A percentile compares a stretch with the other conserved stretches of the same genome.
These are phyloP conservation scores for Xylaria longipes DNA, from an alignment of 495 filamentous ascomycete genomes.

Conservation along the genomic window DNA sequence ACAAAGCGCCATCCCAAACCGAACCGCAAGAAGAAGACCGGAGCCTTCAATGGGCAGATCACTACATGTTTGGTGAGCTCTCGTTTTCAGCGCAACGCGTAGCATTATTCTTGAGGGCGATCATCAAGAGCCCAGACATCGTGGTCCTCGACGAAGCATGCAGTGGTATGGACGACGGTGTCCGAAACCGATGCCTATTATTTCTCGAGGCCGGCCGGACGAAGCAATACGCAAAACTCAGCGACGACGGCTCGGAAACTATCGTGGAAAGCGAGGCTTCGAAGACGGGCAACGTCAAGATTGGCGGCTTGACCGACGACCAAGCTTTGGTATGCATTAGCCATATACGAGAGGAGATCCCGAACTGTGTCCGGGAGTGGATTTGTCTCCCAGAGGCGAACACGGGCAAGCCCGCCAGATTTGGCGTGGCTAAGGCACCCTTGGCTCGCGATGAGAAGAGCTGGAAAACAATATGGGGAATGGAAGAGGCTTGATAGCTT, in stretches of 20 bases:
- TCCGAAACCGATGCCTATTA: slow-evolving; percentile 82
- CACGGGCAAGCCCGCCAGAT: slow-evolving; percentile 59
- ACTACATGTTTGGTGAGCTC: slow-evolving; percentile 73
- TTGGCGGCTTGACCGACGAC: slow-evolving; percentile 62
- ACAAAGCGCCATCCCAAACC: slow-evolving; percentile 12
- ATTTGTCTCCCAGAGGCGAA: slow-evolving; percentile 76
- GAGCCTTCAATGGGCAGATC: slow-evolving; percentile 72
- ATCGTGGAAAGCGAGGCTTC: slow-evolving; percentile 51
- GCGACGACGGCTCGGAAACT: slow-evolving; percentile 32
- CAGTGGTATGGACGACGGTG: slow-evolving; percentile 80
- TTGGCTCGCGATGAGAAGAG: slow-evolving; percentile 56
- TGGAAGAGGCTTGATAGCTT: slow-evolving; percentile 30
- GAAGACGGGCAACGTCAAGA: slow-evolving; percentile 45
- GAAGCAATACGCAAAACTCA: slow-evolving; percentile 40
- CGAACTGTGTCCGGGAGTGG: slow-evolving; percentile 77
- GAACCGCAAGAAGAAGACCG: slow-evolving; percentile 1
- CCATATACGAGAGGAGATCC: slow-evolving; percentile 90
- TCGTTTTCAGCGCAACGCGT: slow-evolving; percentile 82
- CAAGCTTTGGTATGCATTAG: slow-evolving; percentile 88
- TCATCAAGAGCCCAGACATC: slow-evolving; percentile 83
- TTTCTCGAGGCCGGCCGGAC: slow-evolving; percentile 72
- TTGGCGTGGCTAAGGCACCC: slow-evolving; percentile 62
- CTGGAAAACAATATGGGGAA: slow-evolving; percentile 70
- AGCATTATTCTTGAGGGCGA: slow-evolving; percentile 81
- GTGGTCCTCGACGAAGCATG: slow-evolving; percentile 94